Conservation (phyloP, 371 early-diverging fungal species). For the Mucor sp. region DNA sequence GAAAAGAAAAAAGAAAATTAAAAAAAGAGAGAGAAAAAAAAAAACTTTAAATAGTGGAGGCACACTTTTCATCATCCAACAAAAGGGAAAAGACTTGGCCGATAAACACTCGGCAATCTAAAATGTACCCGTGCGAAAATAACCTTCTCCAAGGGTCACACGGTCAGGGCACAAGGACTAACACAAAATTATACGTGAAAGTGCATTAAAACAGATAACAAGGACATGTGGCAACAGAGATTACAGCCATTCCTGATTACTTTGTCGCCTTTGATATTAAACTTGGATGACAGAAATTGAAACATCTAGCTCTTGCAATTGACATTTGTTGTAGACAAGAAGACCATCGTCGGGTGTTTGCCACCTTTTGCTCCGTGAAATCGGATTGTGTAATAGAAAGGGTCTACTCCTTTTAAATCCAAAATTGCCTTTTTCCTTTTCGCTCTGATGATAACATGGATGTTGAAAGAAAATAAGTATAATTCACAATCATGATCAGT, state of each 20-base stretch:
- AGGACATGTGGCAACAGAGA: neutral
- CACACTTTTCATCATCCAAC: neutral
- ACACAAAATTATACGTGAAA: neutral
- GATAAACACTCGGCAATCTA: neutral
- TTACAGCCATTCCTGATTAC: too few species aligned
- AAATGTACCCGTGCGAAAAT: neutral
- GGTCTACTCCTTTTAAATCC: neutral
- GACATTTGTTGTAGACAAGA: neutral
- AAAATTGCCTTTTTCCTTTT: neutral
- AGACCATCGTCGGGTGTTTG: neutral
- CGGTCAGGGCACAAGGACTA: neutral
- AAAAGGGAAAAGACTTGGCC: neutral
- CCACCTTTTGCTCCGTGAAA: neutral
- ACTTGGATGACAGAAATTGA: too few species aligned
- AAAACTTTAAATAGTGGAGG: neutral
- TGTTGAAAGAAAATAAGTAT: too few species aligned
- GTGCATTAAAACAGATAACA: neutral
- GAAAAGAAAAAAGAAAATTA: conserved; percentile 18
- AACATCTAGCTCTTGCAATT: neutral
- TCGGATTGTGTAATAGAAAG: neutral
- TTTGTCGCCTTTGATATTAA: too few species aligned
- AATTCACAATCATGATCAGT: too few species aligned
- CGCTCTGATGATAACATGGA: neutral
- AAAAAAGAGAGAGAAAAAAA: conserved; percentile 6
- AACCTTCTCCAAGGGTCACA: neutral